These are phyloP conservation scores for Boletellus sp. DNA, from an alignment of 768 basidiomycete species.

Conservation along the genomic window DNA sequence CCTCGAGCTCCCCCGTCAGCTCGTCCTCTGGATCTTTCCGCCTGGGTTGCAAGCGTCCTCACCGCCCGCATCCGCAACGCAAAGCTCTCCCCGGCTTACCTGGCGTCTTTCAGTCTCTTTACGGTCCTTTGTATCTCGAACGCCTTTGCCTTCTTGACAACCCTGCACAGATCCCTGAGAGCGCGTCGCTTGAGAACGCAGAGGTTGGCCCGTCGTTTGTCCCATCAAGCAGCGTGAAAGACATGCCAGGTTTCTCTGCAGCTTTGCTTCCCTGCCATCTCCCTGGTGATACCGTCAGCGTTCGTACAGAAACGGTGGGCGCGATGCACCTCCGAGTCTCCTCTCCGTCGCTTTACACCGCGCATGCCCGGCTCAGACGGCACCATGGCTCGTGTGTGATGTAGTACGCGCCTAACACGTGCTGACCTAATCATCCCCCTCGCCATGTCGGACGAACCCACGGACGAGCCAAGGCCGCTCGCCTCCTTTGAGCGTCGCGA, in stretches of 20 bases:
- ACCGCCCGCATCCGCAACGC: not conserved
- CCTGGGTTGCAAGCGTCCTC: slow-evolving; percentile 18
- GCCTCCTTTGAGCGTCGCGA: slow-evolving; percentile 58
- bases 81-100: slow-evolving; percentile 41
- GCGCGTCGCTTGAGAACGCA: slow-evolving; percentile 60
- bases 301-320: not conserved
- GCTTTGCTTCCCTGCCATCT: slow-evolving; percentile 39
- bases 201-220: slow-evolving; percentile 8
- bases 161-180: slow-evolving; percentile 66
- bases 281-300: slow-evolving; percentile 26
- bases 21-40: slow-evolving; percentile 36
- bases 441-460: slow-evolving; percentile 37
- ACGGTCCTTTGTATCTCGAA: slow-evolving; percentile 82
- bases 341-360: slow-evolving; percentile 45
- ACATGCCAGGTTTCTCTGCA: slow-evolving; percentile 57
- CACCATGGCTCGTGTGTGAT: slow-evolving; percentile 4
- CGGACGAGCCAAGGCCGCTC: slow-evolving; percentile 43
- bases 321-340: slow-evolving; percentile 22
- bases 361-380: slow-evolving; percentile 6
- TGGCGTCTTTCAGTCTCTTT: slow-evolving; percentile 70
- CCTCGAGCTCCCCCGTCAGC: slow-evolving; percentile 49
- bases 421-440: slow-evolving; percentile 21
- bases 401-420: not conserved
- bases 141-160: slow-evolving; percentile 74
- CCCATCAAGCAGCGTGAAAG: slow-evolving; percentile 10